Evolutionary conservation across 306 rosid genomes (phyloP).

Genomic region (Clitoria ternatea): DNA sequence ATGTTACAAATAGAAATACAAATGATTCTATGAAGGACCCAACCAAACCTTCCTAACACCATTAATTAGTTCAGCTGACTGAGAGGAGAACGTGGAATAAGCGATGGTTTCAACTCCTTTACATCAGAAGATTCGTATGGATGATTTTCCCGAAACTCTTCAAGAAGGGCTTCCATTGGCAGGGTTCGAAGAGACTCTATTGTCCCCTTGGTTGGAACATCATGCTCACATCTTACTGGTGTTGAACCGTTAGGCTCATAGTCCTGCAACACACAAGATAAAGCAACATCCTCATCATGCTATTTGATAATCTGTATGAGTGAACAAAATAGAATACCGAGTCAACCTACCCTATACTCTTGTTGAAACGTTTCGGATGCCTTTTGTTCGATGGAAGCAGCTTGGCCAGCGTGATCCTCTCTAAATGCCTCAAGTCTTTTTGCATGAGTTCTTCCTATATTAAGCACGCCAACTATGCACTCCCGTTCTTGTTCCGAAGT

Average conservation of each 20-base stretch:
- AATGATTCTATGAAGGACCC: conserved; percentile 2
- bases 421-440: conserved; percentile 49
- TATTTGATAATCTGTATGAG: not conserved
- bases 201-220: conserved; percentile 66
- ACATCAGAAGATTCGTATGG: conserved; percentile 52
- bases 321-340: not conserved
- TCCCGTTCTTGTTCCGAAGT: conserved; percentile 45
- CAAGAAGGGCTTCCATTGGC: conserved; percentile 80
- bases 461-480: conserved; percentile 46
- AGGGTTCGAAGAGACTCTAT: conserved; percentile 85
- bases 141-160: conserved; percentile 81
- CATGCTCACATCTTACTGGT: conserved; percentile 59
- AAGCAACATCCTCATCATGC: not conserved
- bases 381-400: conserved; percentile 51
- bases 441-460: conserved; percentile 45
- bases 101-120: conserved; percentile 80
- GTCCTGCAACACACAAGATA: conserved; percentile 49
- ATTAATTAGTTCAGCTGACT: conserved; percentile 63
- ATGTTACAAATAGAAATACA: conserved; percentile 56
- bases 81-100: conserved; percentile 92
- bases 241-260: conserved; percentile 84
- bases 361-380: conserved; percentile 60
- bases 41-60: not conserved
- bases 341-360: conserved; percentile 50
- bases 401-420: conserved; percentile 62